Conservation (phyloP, 2,329 filamentous ascomycete species). For the Echinosphaeria canescens region DNA sequence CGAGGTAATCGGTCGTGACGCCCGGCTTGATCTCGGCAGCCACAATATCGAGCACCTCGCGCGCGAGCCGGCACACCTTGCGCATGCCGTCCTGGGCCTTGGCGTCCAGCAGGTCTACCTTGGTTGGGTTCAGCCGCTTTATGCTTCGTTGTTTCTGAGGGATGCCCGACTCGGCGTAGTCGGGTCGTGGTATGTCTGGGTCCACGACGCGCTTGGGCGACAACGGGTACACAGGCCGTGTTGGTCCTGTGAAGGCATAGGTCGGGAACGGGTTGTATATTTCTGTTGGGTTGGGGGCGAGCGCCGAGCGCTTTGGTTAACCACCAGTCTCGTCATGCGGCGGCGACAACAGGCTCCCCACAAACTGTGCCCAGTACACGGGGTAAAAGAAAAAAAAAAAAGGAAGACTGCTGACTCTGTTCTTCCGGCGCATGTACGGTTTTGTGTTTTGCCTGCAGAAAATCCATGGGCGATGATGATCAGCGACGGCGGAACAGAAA, state of each 20-base stretch:
- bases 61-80: constrained; percentile 67
- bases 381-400: too few relatives aligned
- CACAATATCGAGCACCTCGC: constrained; percentile 86
- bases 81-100: constrained; percentile 77
- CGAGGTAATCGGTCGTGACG: constrained; percentile 87
- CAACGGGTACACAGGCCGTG: constrained; percentile 76
- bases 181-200: constrained; percentile 60
- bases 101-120: constrained; percentile 63
- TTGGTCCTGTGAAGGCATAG: constrained; percentile 58
- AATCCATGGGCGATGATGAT: too few relatives aligned
- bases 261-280: constrained; percentile 77
- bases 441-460: too few relatives aligned
- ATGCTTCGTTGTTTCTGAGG: constrained; percentile 42
- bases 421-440: too few relatives aligned
- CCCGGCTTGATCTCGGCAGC: constrained; percentile 71
- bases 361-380: background rate
- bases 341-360: constrained; percentile 5
- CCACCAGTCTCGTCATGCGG: constrained; percentile 45
- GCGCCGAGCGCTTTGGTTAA: constrained; percentile 80
- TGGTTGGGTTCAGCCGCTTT: too few relatives aligned
- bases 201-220: constrained; percentile 54
- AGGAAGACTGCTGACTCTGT: too few relatives aligned
- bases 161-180: constrained; percentile 74
- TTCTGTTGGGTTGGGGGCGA: constrained; percentile 32
- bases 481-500: too few relatives aligned